Conservation (phyloP, 1,284 basidiomycete genomes). For the Fomes fomentarius region DNA sequence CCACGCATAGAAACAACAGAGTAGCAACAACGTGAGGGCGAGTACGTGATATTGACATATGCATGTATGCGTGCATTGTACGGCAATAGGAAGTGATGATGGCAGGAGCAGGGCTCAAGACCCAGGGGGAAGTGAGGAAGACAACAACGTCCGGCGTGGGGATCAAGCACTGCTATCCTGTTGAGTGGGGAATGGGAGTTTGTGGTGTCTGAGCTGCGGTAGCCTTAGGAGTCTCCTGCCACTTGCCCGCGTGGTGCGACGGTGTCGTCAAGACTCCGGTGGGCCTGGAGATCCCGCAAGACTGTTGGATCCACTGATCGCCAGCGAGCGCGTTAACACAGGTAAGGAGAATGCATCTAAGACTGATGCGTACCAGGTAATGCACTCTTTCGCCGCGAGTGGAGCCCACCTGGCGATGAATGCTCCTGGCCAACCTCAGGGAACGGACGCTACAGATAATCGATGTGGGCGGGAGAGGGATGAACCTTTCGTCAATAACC, state of each 20-base stretch:
- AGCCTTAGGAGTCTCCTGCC: conserved; percentile 4
- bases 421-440: conserved; percentile 61
- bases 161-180: conserved; percentile 25
- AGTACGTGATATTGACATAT: conserved; percentile 8
- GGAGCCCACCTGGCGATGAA: conserved; percentile 58
- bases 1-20: conserved; percentile 13
- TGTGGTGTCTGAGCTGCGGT: conserved; percentile 1
- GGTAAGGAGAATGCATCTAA: conserved; percentile 16
- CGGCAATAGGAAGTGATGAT: neutral
- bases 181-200: conserved; percentile 16
- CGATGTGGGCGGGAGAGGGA: conserved; percentile 17
- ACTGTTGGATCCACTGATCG: conserved; percentile 82
- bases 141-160: conserved; percentile 25
- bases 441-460: conserved; percentile 54
- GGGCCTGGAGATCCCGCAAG: conserved; percentile 84
- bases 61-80: conserved; percentile 20
- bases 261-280: conserved; percentile 76
- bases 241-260: conserved; percentile 20
- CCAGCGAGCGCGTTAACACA: too few relatives aligned
- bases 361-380: conserved; percentile 66
- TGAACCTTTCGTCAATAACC: conserved; percentile 25
- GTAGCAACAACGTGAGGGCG: conserved; percentile 15
- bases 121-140: neutral
- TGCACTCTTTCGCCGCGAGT: conserved; percentile 84
- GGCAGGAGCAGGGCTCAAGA: conserved; percentile 1